Evolutionary conservation across 495 filamentous ascomycete species (phyloP), one percentile per base, ranked within the genome.

Genomic region (Xylaria cubensis): DNA sequence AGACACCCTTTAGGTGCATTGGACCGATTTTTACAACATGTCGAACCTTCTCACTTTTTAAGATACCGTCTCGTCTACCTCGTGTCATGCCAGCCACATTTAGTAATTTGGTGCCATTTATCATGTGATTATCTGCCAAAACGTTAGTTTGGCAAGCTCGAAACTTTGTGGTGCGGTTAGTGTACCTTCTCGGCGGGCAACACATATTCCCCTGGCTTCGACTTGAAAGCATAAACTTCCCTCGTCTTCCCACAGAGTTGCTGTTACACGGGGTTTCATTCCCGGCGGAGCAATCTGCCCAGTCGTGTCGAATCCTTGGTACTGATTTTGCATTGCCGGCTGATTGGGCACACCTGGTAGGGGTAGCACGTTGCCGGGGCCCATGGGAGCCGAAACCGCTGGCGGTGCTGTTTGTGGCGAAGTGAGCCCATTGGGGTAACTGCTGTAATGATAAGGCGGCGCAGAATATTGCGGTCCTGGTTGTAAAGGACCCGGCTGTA

Each of bases 21-120:
- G 96, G 96, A 0, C 96, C 96, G 76, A 99, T 99, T 82, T 99
- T 99, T 65, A 99, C 96, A 17, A 99, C 96, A 83, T 98, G 94
- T 34, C 96, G 89, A 44, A 94, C 88, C 81, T 98, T 98, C 79
- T 99, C 96, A 81, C 96, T 98, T 84, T 99, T 99, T 58, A 99
- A 83, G 72, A 99, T 99, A 56, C 96, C 96, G 79, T 99, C 96
- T 77, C 96, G 90, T 64, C 96, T 92, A 51, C 96, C 96, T 75
- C 96, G 89, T 36, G 96, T 99, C 96, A 99, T 99, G 2, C 96
- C 95, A 24, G 96, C 96, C 24, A 99, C 96, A 73, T 99, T 99
- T 61, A 99, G 84, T 65, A 99, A 84, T 80, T 99, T 99, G 4
- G 96, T 99, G 10, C 96, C 96, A 76, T 99, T 99, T 82, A 99